Evolutionary conservation across 495 filamentous ascomycete species (phyloP).

Genomic region (Letharia columbiana): DNA sequence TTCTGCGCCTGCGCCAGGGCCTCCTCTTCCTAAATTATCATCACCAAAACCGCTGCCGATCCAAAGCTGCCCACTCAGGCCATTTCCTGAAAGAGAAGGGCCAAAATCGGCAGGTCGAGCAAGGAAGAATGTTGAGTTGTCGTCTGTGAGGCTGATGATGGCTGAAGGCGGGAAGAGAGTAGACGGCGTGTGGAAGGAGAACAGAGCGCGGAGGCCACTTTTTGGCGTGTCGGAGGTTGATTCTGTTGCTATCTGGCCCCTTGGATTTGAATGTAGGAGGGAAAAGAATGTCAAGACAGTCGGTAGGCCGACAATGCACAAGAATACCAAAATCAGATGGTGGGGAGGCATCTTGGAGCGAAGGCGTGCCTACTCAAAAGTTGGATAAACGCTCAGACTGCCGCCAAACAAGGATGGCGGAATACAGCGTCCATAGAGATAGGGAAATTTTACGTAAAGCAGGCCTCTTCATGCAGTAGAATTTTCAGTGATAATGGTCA

Average conservation of each 20-base stretch:
- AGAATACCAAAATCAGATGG: constrained; percentile 43
- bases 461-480: not conserved
- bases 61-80: constrained; percentile 80
- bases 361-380: not conserved
- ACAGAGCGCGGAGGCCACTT: constrained; percentile 45
- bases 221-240: constrained; percentile 34
- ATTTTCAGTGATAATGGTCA: not conserved
- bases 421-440: constrained; percentile 8
- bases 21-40: constrained; percentile 52
- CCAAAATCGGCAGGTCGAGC: constrained; percentile 92
- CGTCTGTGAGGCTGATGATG: constrained; percentile 90
- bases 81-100: constrained; percentile 61
- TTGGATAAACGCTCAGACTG: constrained; percentile 11
- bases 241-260: constrained; percentile 34
- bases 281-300: constrained; percentile 46
- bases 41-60: constrained; percentile 84
- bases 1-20: constrained; percentile 47
- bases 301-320: constrained; percentile 47
- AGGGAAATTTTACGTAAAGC: not conserved
- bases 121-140: constrained; percentile 94
- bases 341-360: constrained; percentile 43
- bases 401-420: not conserved
- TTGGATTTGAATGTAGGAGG: constrained; percentile 35
- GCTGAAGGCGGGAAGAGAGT: constrained; percentile 91
- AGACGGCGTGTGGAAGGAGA: constrained; percentile 57